Evolutionary conservation across 192 early-diverging fungal genomes (phyloP), one percentile per base, ranked within the genome.

Genomic region (Coemansia sp.): DNA sequence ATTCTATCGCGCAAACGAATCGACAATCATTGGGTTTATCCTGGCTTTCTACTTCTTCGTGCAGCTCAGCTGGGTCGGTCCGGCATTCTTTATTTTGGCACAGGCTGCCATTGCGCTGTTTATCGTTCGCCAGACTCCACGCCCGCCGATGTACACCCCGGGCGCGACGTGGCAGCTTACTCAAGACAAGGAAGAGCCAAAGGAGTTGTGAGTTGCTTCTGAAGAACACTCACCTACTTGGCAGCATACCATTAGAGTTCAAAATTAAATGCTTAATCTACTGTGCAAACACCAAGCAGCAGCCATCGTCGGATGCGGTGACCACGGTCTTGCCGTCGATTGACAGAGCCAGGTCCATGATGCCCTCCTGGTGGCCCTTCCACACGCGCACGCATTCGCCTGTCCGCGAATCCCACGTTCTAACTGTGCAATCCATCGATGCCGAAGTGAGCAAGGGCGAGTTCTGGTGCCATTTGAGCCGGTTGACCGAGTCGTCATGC

Each of bases 401-500:
- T 11, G 91, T 92, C 29, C 96, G 80, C 26, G 83, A 81, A 75
- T 99, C 96, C 96, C 96, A 99, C 19, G 89, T 64, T 27, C 85
- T 80, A 10, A 94, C 84, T 0, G 91, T 87, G 21, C 82, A 65
- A 64, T 97, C 95, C 36, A 84, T 79, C 5, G 93, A 96, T 41
- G 82, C 79, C 10, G 89, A 81, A 0, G 84, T 82, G 35, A 98
- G 53, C 39, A 88, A 56, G 3, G 88, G 88, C 21, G 85, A 80
- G 26, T 81, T 74, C 30, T 79, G 26, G 50, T 69, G 64, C 84
- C 87, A 98, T 52, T 71, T 53, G 14, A 92, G 70, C 53, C 87
- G 81, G 17, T 88, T 90, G 17, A 98, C 83, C 1, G 90, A 91
- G 42, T 92, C 93, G 69, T 89, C 82, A 69, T 99, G 96, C 15